Evolutionary conservation across 2,329 filamentous ascomycete species (phyloP), one percentile per base, ranked within the genome.

Genomic region (Colletotrichum falcatum): DNA sequence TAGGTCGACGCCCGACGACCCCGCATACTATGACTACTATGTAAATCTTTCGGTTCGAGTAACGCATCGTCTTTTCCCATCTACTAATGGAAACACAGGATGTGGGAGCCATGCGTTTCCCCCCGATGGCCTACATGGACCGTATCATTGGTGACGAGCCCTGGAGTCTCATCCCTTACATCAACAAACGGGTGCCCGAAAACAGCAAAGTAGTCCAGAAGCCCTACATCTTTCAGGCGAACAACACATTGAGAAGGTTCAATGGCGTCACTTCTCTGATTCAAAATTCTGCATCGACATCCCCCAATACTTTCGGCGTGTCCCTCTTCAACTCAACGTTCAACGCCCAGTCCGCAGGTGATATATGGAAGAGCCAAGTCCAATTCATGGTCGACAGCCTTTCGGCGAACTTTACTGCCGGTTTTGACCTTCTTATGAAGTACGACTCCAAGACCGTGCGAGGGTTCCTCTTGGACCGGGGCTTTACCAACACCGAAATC

Each of bases 31-130:
- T 59, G 76, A 80, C 65, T 81, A 81, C 69, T 81, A 80, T 65
- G 74, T 75, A 39, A 64, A 70, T 35, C 5, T 42, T 42, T 42
- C 39, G 30, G 12, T 12, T 26, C 37, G 26, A 9, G 2, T 7
- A 3, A 12, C 9, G 12, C 23, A 37, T 16, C 20, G 30, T 28
- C 49, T 30, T 48, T 1, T 2, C 9, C 3, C n/a, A 14, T 5
- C 16, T 5, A 42, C 65, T 74, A 6, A 73, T 62, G 26, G 1
- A 49, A 30, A 1, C 26, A 11, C 73, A 78, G 62, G 82, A 83
- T 65, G 77, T 83, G 8, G 81, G 81, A 3, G 82, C 82, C 0
- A 83, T 83, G 82, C 70, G 82, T 5, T 83, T 81, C 48, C 82
- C 81, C 0, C 74, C 80, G 7, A 81, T 77, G 70, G 33, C 66